Evolutionary conservation across 2,329 filamentous ascomycete species (phyloP), one percentile per base, ranked within the genome.

Genomic region (Claviceps arundinis): DNA sequence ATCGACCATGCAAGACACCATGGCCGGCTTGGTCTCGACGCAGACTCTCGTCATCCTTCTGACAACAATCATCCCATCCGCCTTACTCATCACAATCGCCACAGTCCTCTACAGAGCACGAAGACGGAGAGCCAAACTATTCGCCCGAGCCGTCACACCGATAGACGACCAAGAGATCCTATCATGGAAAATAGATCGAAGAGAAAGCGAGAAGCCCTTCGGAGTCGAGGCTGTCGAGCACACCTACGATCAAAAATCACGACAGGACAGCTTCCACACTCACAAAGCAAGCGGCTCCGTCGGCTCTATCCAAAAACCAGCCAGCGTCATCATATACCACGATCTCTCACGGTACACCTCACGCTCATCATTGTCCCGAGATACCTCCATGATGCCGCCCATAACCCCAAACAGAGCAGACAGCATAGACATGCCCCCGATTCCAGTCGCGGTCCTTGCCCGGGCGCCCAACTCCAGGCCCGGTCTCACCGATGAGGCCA

Each of bases 91-190:
- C 51, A 50, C 55, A 37, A 53, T 66, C 19, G 64, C 65, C 4
- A 59, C 61, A 17, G 56, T 70, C 2, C 60, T 73, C 38, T 73
- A 67, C 54, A 65, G 69, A 49, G 64, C 69, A 16, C 67, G 64
- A 42, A 65, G 70, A 43, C 70, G 69, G 43, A 68, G 62, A 46
- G 59, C 64, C 26, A 68, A 67, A 4, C 69, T 81, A 52, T 71
- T 77, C 57, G 70, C 71, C 49, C 69, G 80, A 49, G 78, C 77
- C 47, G 77, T 78, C 45, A 78, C 78, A 0, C 80, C 81, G 13
- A 81, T 84, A 54, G 73, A 77, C 56, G 81, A 84, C 58, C 79
- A 82, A 54, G 81, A 84, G 62, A 84, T 84, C 54, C 77, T 78
- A 57, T 80, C 77, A 4, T 84, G 81, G 81, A 81, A 78, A 60